phyloP scores from a whole-genome alignment of 2,329 filamentous ascomycete genomes.

The Amylocarpus encephaloides region DNA sequence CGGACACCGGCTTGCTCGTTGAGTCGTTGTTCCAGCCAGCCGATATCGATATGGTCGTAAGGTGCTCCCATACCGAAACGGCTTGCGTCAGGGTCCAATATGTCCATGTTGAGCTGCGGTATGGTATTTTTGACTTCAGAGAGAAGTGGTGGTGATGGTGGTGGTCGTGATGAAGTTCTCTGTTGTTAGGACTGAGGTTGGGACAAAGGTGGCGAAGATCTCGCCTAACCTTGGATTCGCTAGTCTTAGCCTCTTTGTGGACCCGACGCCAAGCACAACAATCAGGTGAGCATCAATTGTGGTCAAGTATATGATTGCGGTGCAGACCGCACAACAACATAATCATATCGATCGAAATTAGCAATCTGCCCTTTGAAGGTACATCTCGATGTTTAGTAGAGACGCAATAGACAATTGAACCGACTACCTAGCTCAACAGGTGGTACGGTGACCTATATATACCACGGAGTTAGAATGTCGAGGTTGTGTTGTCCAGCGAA shows the following conservation, averaged over 20 bases:
- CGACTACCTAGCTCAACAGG: too few species aligned
- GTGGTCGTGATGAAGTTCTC: neutral
- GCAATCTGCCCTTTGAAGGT: too few species aligned
- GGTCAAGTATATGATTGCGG: too few species aligned
- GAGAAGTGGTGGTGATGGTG: neutral
- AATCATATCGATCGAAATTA: too few species aligned
- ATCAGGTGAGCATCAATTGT: too few species aligned
- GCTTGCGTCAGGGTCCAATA: neutral
- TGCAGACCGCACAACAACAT: too few species aligned
- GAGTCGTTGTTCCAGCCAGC: slow-evolving; percentile 11
- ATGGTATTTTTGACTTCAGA: neutral
- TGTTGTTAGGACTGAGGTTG: neutral
- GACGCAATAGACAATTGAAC: too few species aligned
- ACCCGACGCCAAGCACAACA: too few species aligned
- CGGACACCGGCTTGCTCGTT: slow-evolving; percentile 8
- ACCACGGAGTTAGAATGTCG: too few species aligned
- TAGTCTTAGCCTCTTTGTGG: neutral
- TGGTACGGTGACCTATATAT: too few species aligned
- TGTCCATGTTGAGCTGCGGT: slow-evolving; percentile 6
- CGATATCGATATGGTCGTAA: slow-evolving; percentile 12
- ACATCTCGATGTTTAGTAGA: too few species aligned
- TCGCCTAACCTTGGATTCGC: neutral
- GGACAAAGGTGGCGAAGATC: neutral
- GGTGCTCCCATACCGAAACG: slow-evolving; percentile 3
- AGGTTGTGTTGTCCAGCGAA: too few species aligned